phyloP scores from a whole-genome alignment of 2,329 filamentous ascomycete species.

The Aspergillus fructus region DNA sequence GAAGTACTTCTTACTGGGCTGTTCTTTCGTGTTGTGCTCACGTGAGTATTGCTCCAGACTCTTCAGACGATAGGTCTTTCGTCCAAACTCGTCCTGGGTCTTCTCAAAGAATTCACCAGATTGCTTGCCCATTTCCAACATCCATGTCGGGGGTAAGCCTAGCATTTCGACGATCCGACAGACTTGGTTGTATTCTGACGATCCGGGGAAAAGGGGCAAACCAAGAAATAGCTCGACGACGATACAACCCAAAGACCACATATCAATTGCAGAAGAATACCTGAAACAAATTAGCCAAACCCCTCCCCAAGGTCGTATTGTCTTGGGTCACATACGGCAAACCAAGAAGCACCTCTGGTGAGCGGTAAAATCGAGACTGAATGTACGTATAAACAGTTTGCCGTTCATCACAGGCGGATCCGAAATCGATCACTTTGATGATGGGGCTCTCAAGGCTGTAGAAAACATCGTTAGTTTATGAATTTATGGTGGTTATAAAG shows the following conservation, averaged over 20 bases:
- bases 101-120: conserved; percentile 98
- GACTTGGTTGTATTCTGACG: conserved; percentile 98
- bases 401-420: conserved; percentile 94
- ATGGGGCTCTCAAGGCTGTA: conserved; percentile 86
- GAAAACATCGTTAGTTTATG: background rate
- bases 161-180: conserved; percentile 98
- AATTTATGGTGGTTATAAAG: background rate
- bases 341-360: conserved; percentile 91
- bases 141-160: conserved; percentile 94
- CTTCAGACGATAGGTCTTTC: conserved; percentile 88
- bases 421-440: conserved; percentile 99
- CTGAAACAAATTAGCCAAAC: conserved; percentile 29
- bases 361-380: conserved; percentile 96
- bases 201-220: conserved; percentile 90
- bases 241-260: conserved; percentile 99
- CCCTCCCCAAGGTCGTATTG: background rate
- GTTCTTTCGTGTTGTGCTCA: conserved; percentile 94
- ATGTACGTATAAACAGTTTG: conserved; percentile 99
- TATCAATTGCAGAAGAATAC: conserved; percentile 97
- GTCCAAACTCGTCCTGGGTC: conserved; percentile 83
- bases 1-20: conserved; percentile 99
- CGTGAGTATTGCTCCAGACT: conserved; percentile 97
- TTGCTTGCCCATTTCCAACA: conserved; percentile 98
- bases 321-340: conserved; percentile 58
- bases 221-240: conserved; percentile 97